Base-by-base conservation (phyloP, 2,329 filamentous ascomycete species). In the Coniochaeta prunicola region DNA sequence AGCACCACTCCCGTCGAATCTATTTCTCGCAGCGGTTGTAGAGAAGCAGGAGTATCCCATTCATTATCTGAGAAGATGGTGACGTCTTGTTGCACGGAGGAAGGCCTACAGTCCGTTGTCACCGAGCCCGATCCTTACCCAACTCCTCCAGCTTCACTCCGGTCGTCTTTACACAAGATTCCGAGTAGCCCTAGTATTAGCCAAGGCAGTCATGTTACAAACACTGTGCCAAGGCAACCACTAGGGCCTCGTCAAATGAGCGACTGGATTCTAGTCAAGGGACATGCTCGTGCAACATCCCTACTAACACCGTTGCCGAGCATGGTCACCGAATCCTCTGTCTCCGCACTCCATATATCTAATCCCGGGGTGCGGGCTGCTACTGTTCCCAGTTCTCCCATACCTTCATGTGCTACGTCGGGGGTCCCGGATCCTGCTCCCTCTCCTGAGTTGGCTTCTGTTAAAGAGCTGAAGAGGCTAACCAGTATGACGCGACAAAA, bases 401-500 rank as follows among this genome's bases (percentile, higher is more conserved):
- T 78, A 73, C 71, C 71, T 62, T 63, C 71, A 63, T 67, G 70
- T 63, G 64, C 71, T 68, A 67, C 70, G 21, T 67, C 74, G 62
- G 70, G 70, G 64, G 70, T 70, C 62, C 66, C 66, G 62, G 64
- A 71, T 62, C 64, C 64, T 72, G 65, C 74, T 70, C 66, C 72
- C 68, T 72, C 73, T 64, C 69, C 74, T 71, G 75, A 82, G 71
- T 87, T 83, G 75, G 81, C 83, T 73, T 85, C 86, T 71, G 78
- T 84, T 80, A 80, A 83, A 75, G 82, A 84, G 78, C 81, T 89
- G 74, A 89, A 85, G 80, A 89, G 88, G 90, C 92, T 97, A 91
- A 97, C 92, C 85, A 82, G 86, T 82, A 84, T 85, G 81, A 80
- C 80, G 76, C 79, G 79, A 75, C 79, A 85, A 80, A 96, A 97